A percentile compares a stretch with the other conserved stretches of the same genome.
phyloP scores from a whole-genome alignment of 352 stramenopile genomes.

The Thalassiosira exigua region DNA sequence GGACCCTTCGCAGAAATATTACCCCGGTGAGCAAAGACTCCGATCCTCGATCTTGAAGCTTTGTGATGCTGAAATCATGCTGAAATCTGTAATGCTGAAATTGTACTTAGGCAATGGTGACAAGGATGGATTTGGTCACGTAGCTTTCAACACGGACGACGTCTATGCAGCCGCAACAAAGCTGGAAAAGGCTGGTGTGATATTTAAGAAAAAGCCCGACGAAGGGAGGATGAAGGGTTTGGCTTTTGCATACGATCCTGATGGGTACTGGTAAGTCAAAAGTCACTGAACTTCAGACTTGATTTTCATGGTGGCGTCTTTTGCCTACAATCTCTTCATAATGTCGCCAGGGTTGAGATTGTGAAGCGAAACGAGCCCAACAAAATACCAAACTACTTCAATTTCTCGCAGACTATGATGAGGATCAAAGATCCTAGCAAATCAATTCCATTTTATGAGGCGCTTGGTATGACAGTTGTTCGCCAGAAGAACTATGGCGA shows the following conservation, averaged over 20 bases:
- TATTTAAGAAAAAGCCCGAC: slow-evolving; percentile 91
- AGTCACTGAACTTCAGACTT: no score
- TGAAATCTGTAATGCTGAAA: no score
- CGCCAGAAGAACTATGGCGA: slow-evolving; percentile 85
- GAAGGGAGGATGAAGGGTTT: slow-evolving; percentile 89
- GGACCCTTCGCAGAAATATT: slow-evolving; percentile 73
- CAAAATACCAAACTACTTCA: slow-evolving; percentile 80
- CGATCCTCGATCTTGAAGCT: no score
- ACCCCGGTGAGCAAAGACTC: no score
- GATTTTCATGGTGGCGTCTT: no score
- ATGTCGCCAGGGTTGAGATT: slow-evolving; percentile 85
- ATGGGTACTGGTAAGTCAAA: slow-evolving; percentile 87
- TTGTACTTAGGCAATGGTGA: slow-evolving; percentile 90
- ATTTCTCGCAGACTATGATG: slow-evolving; percentile 90
- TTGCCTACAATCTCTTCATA: no score
- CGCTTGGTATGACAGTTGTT: slow-evolving; percentile 88
- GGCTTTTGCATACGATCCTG: slow-evolving; percentile 87
- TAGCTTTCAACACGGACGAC: slow-evolving; percentile 87
- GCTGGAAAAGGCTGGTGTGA: slow-evolving; percentile 84
- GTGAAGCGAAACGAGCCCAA: slow-evolving; percentile 59
- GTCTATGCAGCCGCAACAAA: slow-evolving; percentile 86
- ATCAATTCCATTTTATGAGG: slow-evolving; percentile 88
- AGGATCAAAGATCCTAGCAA: slow-evolving; percentile 88
- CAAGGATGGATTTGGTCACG: slow-evolving; percentile 90
- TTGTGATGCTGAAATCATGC: no score